Conservation (phyloP, 805 yeast genomes). For the Groenewaldozyma tartarivorans region DNA sequence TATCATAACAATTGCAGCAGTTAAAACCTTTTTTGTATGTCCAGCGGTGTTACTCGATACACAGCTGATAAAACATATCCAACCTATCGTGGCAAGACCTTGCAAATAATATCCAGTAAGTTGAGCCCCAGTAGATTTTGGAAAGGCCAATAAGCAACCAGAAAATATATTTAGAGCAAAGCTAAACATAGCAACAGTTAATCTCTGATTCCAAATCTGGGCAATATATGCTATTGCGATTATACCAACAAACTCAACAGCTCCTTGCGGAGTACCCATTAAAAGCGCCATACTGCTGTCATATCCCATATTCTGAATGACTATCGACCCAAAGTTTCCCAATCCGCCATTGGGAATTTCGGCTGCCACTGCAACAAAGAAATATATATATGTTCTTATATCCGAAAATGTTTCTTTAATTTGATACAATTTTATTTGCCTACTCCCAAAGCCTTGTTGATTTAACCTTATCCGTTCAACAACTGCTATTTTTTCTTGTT, state of each 20-base stretch:
- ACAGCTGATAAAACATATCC: slow-evolving; percentile 32
- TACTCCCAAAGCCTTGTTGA: slow-evolving; percentile 50
- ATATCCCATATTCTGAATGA: slow-evolving; percentile 28
- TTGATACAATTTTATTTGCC: slow-evolving; percentile 44
- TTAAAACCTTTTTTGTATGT: slow-evolving; percentile 40
- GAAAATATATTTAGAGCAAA: slow-evolving; percentile 36
- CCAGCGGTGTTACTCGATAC: slow-evolving; percentile 39
- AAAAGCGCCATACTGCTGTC: slow-evolving; percentile 25
- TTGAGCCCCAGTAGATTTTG: slow-evolving; percentile 1
- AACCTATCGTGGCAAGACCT: slow-evolving; percentile 22
- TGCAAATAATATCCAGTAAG: slow-evolving; percentile 13
- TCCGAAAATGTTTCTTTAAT: slow-evolving; percentile 42
- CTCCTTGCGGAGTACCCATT: slow-evolving; percentile 25
- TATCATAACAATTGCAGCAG: slow-evolving; percentile 44
- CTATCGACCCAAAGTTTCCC: slow-evolving; percentile 37
- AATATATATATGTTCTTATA: slow-evolving; percentile 39
- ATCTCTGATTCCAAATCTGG: slow-evolving; percentile 10
- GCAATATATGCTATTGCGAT: slow-evolving; percentile 11
- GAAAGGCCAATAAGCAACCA: slow-evolving; percentile 13
- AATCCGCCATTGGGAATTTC: slow-evolving; percentile 46
- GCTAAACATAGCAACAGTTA: slow-evolving; percentile 38
- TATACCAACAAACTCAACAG: slow-evolving; percentile 23
- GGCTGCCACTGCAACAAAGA: slow-evolving; percentile 30
- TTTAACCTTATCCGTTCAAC: slow-evolving; percentile 44
- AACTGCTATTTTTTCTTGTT: slow-evolving; percentile 36